These are phyloP conservation scores for Colletotrichum sp. DNA, from an alignment of 2,329 filamentous ascomycete genomes.

Conservation along the genomic window DNA sequence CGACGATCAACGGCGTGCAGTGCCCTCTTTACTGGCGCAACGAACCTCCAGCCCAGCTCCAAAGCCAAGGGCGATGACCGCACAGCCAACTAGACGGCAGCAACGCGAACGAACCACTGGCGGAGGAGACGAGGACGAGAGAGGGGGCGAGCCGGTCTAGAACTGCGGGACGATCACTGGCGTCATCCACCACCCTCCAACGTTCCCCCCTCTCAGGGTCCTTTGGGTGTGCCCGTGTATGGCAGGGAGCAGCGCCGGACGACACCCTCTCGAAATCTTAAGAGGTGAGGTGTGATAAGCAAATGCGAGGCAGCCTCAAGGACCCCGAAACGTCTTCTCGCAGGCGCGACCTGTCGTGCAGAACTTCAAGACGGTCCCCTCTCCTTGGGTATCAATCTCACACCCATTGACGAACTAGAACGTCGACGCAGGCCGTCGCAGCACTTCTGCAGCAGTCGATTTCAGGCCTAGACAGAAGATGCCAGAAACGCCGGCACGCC, in stretches of 20 bases:
- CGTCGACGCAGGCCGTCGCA: background rate
- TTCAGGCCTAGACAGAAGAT: background rate
- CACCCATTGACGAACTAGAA: background rate
- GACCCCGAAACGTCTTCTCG: slow-evolving; percentile 1
- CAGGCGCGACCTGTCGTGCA: background rate
- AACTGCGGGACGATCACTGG: slow-evolving; percentile 11
- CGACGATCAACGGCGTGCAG: background rate
- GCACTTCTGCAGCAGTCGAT: background rate
- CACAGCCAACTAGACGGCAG: background rate
- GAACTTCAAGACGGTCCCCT: background rate
- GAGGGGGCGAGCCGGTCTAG: background rate
- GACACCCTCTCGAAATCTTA: slow-evolving; percentile 1
- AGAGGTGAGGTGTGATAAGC: background rate
- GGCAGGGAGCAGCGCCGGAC: background rate
- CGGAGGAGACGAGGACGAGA: background rate
- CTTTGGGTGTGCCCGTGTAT: background rate
- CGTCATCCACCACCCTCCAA: background rate
- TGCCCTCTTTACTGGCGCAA: background rate
- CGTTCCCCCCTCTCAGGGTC: slow-evolving; percentile 4
- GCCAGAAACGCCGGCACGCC: background rate
- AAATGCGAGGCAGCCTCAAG: background rate
- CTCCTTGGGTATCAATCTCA: slow-evolving; percentile 5
- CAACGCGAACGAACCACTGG: background rate
- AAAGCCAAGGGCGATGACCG: background rate
- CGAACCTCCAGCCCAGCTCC: background rate